Conservation (phyloP, 2,329 filamentous ascomycete genomes). For the Penicillium expansum region DNA sequence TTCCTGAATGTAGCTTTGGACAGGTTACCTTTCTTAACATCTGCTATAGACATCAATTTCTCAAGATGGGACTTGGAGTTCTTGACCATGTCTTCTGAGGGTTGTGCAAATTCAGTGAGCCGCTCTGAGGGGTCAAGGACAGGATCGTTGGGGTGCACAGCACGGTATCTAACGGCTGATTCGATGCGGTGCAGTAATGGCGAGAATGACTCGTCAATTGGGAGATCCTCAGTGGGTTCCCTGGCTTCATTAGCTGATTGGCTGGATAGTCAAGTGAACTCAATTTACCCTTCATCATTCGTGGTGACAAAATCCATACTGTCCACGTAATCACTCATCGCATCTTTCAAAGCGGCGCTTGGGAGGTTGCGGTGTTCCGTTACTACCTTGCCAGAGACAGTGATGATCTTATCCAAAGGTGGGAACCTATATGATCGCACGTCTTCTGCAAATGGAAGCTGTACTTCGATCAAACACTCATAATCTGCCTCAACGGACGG, state of each 20-base stretch:
- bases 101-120: constrained; percentile 69
- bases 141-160: constrained; percentile 66
- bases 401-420: constrained; percentile 81
- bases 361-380: constrained; percentile 83
- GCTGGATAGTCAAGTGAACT: not conserved
- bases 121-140: constrained; percentile 62
- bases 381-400: constrained; percentile 76
- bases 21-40: constrained; percentile 72
- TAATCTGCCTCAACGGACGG: constrained; percentile 75
- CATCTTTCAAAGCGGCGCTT: constrained; percentile 65
- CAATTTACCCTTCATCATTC: constrained; percentile 69
- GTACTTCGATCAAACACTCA: constrained; percentile 85
- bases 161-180: constrained; percentile 78
- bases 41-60: constrained; percentile 64
- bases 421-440: constrained; percentile 88
- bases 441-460: constrained; percentile 91
- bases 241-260: constrained; percentile 30
- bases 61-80: constrained; percentile 59
- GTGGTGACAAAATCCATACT: constrained; percentile 78
- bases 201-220: constrained; percentile 78
- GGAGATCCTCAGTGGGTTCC: constrained; percentile 64
- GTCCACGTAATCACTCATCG: constrained; percentile 91
- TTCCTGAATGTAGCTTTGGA: not conserved
- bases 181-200: constrained; percentile 86
- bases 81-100: constrained; percentile 64